A percentile compares a stretch with the other conserved stretches of the same genome.
phyloP scores from a whole-genome alignment of 2,329 filamentous ascomycete genomes.

The Fragosphaeria purpurea region DNA sequence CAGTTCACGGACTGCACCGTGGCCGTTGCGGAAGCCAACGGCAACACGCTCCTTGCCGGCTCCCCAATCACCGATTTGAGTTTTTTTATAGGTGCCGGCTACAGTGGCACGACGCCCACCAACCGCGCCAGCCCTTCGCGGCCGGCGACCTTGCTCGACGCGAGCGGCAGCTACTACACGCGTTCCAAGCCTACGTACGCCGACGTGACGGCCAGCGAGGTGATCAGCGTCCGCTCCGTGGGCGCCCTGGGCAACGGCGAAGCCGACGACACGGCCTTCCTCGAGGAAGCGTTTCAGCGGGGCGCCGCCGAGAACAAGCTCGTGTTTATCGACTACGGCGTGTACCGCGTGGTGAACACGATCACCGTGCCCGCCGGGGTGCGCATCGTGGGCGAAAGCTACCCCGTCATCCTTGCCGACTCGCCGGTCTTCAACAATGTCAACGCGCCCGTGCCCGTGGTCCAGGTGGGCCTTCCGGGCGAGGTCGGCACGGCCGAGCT shows the following conservation, averaged over 20 bases:
- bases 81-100: conserved; percentile 24
- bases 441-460: conserved; percentile 51
- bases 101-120: conserved; percentile 21
- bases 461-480: conserved; percentile 54
- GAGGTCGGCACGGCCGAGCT: conserved; percentile 58
- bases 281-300: conserved; percentile 45
- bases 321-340: conserved; percentile 51
- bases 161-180: conserved; percentile 49
- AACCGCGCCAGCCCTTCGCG: conserved; percentile 30
- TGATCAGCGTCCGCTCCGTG: conserved; percentile 56
- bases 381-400: conserved; percentile 50
- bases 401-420: conserved; percentile 43
- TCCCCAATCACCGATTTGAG: conserved; percentile 31
- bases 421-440: conserved; percentile 46
- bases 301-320: conserved; percentile 43
- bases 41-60: conserved; percentile 34
- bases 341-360: conserved; percentile 51
- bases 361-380: conserved; percentile 34
- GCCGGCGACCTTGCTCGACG: conserved; percentile 42
- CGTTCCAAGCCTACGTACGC: conserved; percentile 70
- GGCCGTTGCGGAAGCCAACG: conserved; percentile 35
- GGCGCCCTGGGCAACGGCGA: conserved; percentile 63
- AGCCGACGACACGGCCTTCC: conserved; percentile 61
- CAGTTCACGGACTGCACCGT: conserved; percentile 26
- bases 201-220: conserved; percentile 41